These are phyloP conservation scores for Basipetospora chlamydospora DNA, from an alignment of 2,329 filamentous ascomycete genomes.

Conservation along the genomic window DNA sequence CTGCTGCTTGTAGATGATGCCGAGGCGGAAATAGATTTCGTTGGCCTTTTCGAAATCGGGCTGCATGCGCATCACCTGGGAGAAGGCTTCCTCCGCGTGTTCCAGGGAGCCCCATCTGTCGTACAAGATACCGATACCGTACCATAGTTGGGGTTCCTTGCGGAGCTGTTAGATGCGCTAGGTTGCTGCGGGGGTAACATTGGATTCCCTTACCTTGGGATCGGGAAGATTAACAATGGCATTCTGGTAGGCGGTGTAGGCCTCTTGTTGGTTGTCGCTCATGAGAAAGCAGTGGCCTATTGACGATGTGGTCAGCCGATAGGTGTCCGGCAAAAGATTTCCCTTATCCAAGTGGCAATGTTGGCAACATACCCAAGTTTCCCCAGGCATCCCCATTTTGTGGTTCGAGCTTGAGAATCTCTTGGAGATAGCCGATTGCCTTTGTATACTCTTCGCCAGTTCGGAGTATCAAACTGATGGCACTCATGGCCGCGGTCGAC, in stretches of 20 bases:
- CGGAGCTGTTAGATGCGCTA: neutral
- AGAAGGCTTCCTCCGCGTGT: slow-evolving; percentile 95
- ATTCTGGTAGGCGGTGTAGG: slow-evolving; percentile 92
- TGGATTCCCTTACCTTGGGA: slow-evolving; percentile 56
- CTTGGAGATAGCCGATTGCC: slow-evolving; percentile 83
- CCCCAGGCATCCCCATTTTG: slow-evolving; percentile 95
- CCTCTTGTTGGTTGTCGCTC: slow-evolving; percentile 96
- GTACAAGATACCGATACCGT: slow-evolving; percentile 94
- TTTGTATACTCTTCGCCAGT: slow-evolving; percentile 88
- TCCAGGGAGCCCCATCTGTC: slow-evolving; percentile 93
- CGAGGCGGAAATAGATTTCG: slow-evolving; percentile 94
- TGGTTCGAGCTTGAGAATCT: slow-evolving; percentile 76
- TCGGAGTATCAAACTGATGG: slow-evolving; percentile 80
- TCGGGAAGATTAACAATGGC: slow-evolving; percentile 85
- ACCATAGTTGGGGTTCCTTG: slow-evolving; percentile 94
- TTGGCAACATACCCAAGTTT: slow-evolving; percentile 67
- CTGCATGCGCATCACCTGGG: slow-evolving; percentile 97
- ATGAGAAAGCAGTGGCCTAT: slow-evolving; percentile 94
- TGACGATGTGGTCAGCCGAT: neutral
- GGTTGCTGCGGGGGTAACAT: neutral
- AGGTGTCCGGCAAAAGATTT: too few relatives aligned
- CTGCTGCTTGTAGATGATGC: slow-evolving; percentile 99
- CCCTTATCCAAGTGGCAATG: too few relatives aligned
- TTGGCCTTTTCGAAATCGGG: slow-evolving; percentile 97
- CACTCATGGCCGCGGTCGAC: slow-evolving; percentile 84